Percentiles rank a stretch among this genome's conserved stretches.
phyloP scores from a whole-genome alignment of 352 stramenopile species.

The Peronospora farinosa region DNA sequence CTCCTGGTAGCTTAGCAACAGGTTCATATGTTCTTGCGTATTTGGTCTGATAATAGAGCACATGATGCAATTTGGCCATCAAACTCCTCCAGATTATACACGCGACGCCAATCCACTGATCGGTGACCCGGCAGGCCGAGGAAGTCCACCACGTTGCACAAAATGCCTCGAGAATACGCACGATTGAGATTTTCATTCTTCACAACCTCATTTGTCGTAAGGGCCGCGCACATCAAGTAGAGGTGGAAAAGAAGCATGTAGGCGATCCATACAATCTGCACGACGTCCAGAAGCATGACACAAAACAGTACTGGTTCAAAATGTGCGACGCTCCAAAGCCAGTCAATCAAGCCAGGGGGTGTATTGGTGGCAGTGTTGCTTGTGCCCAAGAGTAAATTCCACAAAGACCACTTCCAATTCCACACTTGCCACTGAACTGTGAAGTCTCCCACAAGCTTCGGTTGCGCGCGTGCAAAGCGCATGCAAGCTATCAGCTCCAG shows the following conservation, averaged over 20 bases:
- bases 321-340: constrained; percentile 50
- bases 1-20: neutral
- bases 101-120: constrained; percentile 45
- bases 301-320: constrained; percentile 56
- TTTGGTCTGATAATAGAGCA: constrained; percentile 3
- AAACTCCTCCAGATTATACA: constrained; percentile 60
- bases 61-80: constrained; percentile 16
- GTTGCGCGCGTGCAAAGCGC: constrained; percentile 34
- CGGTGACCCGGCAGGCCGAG: constrained; percentile 32
- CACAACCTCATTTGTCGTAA: constrained; percentile 80
- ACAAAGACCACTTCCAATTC: constrained; percentile 25
- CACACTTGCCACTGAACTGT: constrained; percentile 31
- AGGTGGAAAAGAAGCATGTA: constrained; percentile 67
- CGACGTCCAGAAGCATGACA: constrained; percentile 38
- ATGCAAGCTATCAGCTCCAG: constrained; percentile 44
- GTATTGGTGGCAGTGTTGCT: neutral
- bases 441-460: constrained; percentile 26
- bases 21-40: constrained; percentile 26
- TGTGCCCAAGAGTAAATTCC: constrained; percentile 6
- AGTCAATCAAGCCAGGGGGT: constrained; percentile 25
- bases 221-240: constrained; percentile 49
- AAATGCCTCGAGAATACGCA: constrained; percentile 50
- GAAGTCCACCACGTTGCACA: constrained; percentile 60
- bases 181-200: constrained; percentile 51
- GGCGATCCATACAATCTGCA: constrained; percentile 68